These are phyloP conservation scores for Metschnikowia lachancei DNA, from an alignment of 805 yeast species.

Conservation along the genomic window DNA sequence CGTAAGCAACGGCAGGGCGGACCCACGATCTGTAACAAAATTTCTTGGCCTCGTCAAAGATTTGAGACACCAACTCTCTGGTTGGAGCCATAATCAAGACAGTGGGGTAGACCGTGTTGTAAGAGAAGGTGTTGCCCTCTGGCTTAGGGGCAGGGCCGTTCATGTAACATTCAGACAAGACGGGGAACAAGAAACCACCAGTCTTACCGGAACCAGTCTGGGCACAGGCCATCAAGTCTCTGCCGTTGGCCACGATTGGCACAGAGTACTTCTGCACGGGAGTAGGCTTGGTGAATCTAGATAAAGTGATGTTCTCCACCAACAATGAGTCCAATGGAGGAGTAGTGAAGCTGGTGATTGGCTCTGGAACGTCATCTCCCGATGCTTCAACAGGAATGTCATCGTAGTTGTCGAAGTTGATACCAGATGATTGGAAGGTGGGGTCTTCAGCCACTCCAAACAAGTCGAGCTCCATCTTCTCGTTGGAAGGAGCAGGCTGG, in stretches of 20 bases:
- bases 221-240: slow-evolving; percentile 97
- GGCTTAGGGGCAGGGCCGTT: slow-evolving; percentile 75
- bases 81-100: slow-evolving; percentile 97
- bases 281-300: slow-evolving; percentile 93
- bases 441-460: slow-evolving; percentile 81
- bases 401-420: slow-evolving; percentile 97
- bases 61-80: slow-evolving; percentile 97
- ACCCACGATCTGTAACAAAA: slow-evolving; percentile 99
- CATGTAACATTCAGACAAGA: slow-evolving; percentile 83
- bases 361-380: slow-evolving; percentile 93
- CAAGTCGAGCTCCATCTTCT: slow-evolving; percentile 68
- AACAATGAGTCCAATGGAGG: slow-evolving; percentile 89
- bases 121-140: slow-evolving; percentile 51
- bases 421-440: slow-evolving; percentile 86
- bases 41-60: slow-evolving; percentile 91
- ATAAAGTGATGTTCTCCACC: slow-evolving; percentile 80
- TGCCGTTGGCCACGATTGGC: slow-evolving; percentile 83
- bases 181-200: slow-evolving; percentile 99
- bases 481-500: slow-evolving; percentile 72
- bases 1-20: slow-evolving; percentile 91
- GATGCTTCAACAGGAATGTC: slow-evolving; percentile 98
- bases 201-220: slow-evolving; percentile 99
- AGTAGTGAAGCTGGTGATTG: slow-evolving; percentile 78
- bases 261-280: slow-evolving; percentile 94
- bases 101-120: slow-evolving; percentile 87